Conservation (phyloP, 768 basidiomycete genomes). For the Zangia roseola region DNA sequence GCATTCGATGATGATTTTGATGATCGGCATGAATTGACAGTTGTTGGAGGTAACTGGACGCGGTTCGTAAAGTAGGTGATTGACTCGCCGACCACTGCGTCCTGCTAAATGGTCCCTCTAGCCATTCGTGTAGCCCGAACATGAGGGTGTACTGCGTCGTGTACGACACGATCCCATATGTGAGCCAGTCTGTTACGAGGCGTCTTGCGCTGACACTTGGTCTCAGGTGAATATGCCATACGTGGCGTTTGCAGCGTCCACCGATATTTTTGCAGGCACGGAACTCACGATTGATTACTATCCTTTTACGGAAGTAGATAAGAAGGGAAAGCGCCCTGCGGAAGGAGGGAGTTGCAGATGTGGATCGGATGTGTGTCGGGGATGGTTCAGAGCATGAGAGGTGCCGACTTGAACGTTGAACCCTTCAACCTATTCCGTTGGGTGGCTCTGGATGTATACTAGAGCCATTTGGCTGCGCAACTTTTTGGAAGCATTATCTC, state of each 20-base stretch:
- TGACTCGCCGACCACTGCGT: background rate
- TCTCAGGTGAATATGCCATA: constrained; percentile 58
- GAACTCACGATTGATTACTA: constrained; percentile 70
- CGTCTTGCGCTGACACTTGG: background rate
- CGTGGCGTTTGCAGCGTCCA: constrained; percentile 54
- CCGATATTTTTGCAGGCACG: constrained; percentile 45
- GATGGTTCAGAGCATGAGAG: constrained; percentile 31
- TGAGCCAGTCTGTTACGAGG: constrained; percentile 20
- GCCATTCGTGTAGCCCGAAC: constrained; percentile 70
- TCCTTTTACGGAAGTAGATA: constrained; percentile 38
- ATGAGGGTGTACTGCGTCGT: constrained; percentile 55
- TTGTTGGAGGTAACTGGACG: constrained; percentile 65
- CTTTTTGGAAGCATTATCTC: too few relatives aligned
- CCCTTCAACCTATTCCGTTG: too few relatives aligned
- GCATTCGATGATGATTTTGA: constrained; percentile 13
- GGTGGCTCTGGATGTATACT: too few relatives aligned
- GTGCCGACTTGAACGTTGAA: background rate
- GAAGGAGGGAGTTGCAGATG: constrained; percentile 38
- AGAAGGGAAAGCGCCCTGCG: constrained; percentile 25
- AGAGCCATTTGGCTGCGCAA: too few relatives aligned
- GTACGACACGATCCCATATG: constrained; percentile 59
- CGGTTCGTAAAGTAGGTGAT: constrained; percentile 64
- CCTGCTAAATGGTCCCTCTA: constrained; percentile 26
- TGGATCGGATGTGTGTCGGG: constrained; percentile 35
- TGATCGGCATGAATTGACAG: constrained; percentile 1